A percentile compares a stretch with the other conserved stretches of the same genome.
These are phyloP conservation scores for Trypanosoma caninum DNA, from an alignment of 208 protist genomes.

Conservation along the genomic window DNA sequence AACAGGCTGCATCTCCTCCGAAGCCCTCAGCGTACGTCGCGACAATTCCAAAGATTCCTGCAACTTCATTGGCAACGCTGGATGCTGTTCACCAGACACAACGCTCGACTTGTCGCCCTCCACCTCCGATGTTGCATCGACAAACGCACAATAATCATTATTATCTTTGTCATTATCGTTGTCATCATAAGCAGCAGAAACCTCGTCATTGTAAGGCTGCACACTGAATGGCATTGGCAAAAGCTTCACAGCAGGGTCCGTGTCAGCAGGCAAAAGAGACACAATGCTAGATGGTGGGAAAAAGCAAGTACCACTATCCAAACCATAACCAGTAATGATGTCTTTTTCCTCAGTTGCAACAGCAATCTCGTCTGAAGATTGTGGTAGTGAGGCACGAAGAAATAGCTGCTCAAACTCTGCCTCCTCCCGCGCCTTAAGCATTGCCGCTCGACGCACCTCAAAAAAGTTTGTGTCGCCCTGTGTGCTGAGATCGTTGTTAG, in stretches of 20 bases:
- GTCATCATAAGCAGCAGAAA: neutral
- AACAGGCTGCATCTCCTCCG: conserved; percentile 7
- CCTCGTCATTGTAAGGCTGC: too few relatives aligned
- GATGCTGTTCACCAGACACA: neutral
- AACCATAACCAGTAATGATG: too few relatives aligned
- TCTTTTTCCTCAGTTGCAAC: neutral
- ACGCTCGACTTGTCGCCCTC: neutral
- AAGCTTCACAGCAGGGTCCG: too few relatives aligned
- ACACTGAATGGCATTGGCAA: too few relatives aligned
- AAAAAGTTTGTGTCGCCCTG: neutral
- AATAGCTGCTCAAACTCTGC: conserved; percentile 15
- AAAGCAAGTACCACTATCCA: too few relatives aligned
- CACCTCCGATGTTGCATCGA: neutral
- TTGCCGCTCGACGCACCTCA: neutral
- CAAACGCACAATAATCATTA: too few relatives aligned
- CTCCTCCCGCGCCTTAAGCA: conserved; percentile 4
- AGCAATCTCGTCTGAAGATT: neutral
- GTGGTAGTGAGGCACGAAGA: neutral
- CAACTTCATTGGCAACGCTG: neutral
- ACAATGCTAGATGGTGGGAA: too few relatives aligned
- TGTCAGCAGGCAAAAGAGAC: too few relatives aligned
- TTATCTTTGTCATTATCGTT: neutral
- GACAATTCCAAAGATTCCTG: neutral
- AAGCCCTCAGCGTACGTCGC: neutral
- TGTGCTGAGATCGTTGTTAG: neutral